A percentile compares a stretch with the other conserved stretches of the same genome.
These are phyloP conservation scores for Bombardia bombarda DNA, from an alignment of 495 filamentous ascomycete genomes.

Conservation along the genomic window DNA sequence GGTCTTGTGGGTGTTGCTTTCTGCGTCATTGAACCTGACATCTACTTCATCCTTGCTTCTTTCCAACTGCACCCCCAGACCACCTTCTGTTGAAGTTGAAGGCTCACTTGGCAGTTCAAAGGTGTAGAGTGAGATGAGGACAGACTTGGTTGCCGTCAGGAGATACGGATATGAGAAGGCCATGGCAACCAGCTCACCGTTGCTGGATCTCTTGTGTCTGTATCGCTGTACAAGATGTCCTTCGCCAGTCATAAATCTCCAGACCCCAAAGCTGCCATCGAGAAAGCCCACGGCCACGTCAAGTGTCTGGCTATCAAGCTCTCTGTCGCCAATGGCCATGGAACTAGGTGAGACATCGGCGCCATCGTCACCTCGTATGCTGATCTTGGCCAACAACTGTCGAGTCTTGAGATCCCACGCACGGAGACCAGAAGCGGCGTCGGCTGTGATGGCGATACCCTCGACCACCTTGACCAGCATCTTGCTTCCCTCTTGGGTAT, in stretches of 20 bases:
- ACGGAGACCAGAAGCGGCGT: constrained; percentile 57
- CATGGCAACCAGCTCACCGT: constrained; percentile 65
- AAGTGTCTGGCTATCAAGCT: constrained; percentile 26
- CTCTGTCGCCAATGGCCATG: constrained; percentile 52
- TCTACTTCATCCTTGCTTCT: no score
- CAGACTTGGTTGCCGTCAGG: constrained; percentile 64
- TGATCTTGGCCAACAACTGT: constrained; percentile 42
- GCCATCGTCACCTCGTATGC: constrained; percentile 19
- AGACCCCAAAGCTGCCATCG: constrained; percentile 67
- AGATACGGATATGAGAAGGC: constrained; percentile 70
- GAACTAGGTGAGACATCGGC: constrained; percentile 48
- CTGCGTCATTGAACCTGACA: no score
- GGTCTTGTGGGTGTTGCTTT: no score
- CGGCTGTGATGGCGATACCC: constrained; percentile 72
- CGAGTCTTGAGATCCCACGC: constrained; percentile 67
- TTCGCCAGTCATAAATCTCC: constrained; percentile 44
- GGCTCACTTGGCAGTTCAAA: constrained; percentile 37
- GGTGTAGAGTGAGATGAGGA: constrained; percentile 66
- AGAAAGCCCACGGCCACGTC: constrained; percentile 66
- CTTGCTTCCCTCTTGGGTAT: constrained; percentile 10
- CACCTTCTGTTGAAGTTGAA: constrained; percentile 11
- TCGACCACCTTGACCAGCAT: constrained; percentile 65
- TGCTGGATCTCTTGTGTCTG: constrained; percentile 45
- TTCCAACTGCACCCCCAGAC: background rate
- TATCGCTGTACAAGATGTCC: constrained; percentile 40